These are phyloP conservation scores for Schwanniomyces vanrijiae DNA, from an alignment of 805 yeast species.

Conservation along the genomic window DNA sequence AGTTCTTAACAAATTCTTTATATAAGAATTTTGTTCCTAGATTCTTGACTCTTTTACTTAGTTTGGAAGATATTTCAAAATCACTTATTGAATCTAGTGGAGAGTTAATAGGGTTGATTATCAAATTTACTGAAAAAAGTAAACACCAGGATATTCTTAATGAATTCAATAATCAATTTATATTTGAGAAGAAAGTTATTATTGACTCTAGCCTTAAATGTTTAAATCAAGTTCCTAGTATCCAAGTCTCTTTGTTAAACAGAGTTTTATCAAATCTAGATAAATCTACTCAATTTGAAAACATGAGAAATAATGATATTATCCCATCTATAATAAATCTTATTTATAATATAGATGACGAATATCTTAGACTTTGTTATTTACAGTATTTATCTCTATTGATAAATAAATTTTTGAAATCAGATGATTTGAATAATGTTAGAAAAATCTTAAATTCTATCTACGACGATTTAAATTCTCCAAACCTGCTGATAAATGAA, in stretches of 20 bases:
- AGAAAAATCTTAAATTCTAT: conserved; percentile 7
- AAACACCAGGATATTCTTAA: conserved; percentile 49
- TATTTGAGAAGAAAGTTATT: conserved; percentile 14
- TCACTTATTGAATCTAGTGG: conserved; percentile 37
- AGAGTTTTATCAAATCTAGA: conserved; percentile 56
- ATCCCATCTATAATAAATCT: conserved; percentile 9
- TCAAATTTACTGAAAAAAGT: conserved; percentile 35
- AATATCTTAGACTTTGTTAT: conserved; percentile 50
- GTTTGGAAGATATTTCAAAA: conserved; percentile 5
- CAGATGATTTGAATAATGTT: not conserved
- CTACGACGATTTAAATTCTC: conserved; percentile 1
- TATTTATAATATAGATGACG: conserved; percentile 11
- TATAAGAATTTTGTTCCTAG: conserved; percentile 43
- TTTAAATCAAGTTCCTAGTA: conserved; percentile 24
- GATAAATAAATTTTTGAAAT: conserved; percentile 43
- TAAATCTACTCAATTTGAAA: conserved; percentile 27
- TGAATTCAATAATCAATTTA: conserved; percentile 37
- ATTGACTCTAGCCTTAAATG: conserved; percentile 10
- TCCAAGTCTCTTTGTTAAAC: conserved; percentile 39
- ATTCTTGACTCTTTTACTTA: conserved; percentile 19
- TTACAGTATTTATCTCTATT: conserved; percentile 55
- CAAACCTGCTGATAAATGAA: not conserved
- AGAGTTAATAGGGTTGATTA: conserved; percentile 40
- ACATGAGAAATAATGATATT: conserved; percentile 2
- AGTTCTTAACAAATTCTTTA: conserved; percentile 44